A percentile compares a stretch with the other conserved stretches of the same genome.
phyloP scores from a whole-genome alignment of 2,329 filamentous ascomycete species.

The Arthrinium puccinioides region DNA sequence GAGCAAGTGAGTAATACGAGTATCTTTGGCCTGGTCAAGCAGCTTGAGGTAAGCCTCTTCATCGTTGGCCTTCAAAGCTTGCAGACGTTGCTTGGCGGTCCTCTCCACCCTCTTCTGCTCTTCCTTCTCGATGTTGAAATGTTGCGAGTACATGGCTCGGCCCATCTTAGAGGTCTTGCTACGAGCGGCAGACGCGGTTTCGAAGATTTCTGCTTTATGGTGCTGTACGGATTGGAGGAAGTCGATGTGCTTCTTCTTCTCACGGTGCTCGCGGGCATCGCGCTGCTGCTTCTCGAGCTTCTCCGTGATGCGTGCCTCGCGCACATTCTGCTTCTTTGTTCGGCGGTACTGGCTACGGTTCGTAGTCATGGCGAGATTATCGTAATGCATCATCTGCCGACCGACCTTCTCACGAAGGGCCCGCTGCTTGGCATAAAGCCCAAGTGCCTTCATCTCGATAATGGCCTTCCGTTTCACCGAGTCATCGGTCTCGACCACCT shows the following conservation, averaged over 20 bases:
- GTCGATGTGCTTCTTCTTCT: constrained; percentile 95
- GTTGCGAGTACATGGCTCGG: constrained; percentile 80
- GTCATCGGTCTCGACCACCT: constrained; percentile 63
- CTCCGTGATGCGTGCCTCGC: constrained; percentile 94
- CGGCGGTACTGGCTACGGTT: constrained; percentile 87
- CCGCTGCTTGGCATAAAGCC: constrained; percentile 81
- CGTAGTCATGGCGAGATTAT: constrained; percentile 94
- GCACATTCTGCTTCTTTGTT: constrained; percentile 93
- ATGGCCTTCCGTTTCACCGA: constrained; percentile 80
- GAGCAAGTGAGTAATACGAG: constrained; percentile 94
- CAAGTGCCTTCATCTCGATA: constrained; percentile 91
- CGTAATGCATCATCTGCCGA: constrained; percentile 87
- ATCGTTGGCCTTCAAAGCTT: constrained; percentile 97
- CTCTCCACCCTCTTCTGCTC: constrained; percentile 97
- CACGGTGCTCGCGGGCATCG: constrained; percentile 87
- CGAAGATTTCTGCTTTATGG: constrained; percentile 72
- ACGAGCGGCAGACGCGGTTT: constrained; percentile 58
- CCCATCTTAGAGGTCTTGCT: constrained; percentile 79
- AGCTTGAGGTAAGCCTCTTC: constrained; percentile 98
- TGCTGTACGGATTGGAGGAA: constrained; percentile 81
- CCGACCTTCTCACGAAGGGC: constrained; percentile 80
- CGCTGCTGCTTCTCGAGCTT: constrained; percentile 99
- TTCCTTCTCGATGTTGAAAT: constrained; percentile 97
- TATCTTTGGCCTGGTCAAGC: constrained; percentile 97
- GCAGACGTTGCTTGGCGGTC: constrained; percentile 98